These are phyloP conservation scores for Ceratobasidium sp. DNA, from an alignment of 1,284 basidiomycete species.

Conservation along the genomic window DNA sequence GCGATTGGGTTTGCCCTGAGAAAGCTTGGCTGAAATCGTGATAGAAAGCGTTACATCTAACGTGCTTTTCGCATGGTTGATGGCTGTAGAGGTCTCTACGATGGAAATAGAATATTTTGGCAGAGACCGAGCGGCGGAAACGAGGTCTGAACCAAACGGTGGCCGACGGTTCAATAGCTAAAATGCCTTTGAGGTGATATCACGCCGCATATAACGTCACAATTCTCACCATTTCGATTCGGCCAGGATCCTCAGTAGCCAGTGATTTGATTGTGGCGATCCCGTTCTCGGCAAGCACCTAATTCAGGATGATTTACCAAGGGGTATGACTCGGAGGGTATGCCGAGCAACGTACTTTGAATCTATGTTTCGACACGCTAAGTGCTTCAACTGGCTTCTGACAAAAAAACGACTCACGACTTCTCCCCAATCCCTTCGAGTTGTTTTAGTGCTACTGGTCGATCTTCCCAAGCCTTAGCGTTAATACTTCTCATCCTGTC, in stretches of 20 bases:
- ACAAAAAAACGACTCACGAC: conserved; percentile 67
- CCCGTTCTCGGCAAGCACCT: conserved; percentile 80
- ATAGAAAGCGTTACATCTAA: conserved; percentile 68
- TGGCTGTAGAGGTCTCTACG: conserved; percentile 61
- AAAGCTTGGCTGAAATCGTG: conserved; percentile 67
- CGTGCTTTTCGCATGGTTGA: conserved; percentile 63
- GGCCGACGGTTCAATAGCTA: conserved; percentile 80
- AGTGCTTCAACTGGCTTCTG: neutral
- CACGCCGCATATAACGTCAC: conserved; percentile 1
- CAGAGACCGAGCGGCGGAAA: conserved; percentile 70
- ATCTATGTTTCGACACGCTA: conserved; percentile 56
- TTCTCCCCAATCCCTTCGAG: conserved; percentile 86
- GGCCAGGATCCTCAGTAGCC: conserved; percentile 66
- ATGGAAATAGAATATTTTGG: conserved; percentile 71
- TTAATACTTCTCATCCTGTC: conserved; percentile 77
- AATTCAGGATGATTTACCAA: conserved; percentile 9
- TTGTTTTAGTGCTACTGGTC: conserved; percentile 81
- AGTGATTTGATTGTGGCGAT: conserved; percentile 73
- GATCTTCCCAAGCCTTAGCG: conserved; percentile 87
- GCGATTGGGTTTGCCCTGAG: conserved; percentile 54
- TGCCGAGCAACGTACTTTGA: conserved; percentile 63
- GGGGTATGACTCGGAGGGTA: neutral
- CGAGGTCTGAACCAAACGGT: conserved; percentile 76
- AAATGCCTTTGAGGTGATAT: conserved; percentile 34
- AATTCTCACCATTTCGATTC: conserved; percentile 70